phyloP scores from a whole-genome alignment of 768 basidiomycete genomes.

The Suillus clintonianus region DNA sequence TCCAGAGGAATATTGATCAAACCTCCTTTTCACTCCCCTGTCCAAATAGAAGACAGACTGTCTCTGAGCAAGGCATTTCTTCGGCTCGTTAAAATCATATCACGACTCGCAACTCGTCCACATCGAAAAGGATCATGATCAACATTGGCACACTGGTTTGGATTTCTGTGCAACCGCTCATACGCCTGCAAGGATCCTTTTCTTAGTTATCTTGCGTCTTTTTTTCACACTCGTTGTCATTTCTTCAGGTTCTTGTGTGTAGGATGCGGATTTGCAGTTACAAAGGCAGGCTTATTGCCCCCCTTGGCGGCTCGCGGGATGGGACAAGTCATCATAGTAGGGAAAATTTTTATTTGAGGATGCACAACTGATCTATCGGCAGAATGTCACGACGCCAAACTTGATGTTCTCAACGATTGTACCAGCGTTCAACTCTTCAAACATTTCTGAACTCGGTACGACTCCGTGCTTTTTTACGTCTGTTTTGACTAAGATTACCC shows the following conservation, averaged over 20 bases:
- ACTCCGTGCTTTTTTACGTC: background rate
- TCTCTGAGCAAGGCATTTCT: background rate
- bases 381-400: conserved; percentile 38
- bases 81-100: background rate
- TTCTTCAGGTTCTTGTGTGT: conserved; percentile 52
- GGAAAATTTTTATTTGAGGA: background rate
- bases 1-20: background rate
- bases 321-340: conserved; percentile 61
- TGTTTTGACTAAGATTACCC: background rate
- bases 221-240: conserved; percentile 5
- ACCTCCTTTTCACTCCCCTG: background rate
- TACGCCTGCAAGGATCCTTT: conserved; percentile 50
- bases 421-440: conserved; percentile 60
- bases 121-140: conserved; percentile 17
- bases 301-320: conserved; percentile 56
- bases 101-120: background rate
- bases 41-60: background rate
- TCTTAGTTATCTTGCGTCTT: conserved; percentile 5
- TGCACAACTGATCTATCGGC: background rate
- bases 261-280: conserved; percentile 54
- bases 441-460: conserved; percentile 55
- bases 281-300: conserved; percentile 64
- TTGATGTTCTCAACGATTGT: conserved; percentile 75
- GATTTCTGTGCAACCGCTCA: conserved; percentile 60
- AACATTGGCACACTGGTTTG: conserved; percentile 54